Evolutionary conservation across 768 basidiomycete species (phyloP).

Genomic region (Krasilnikovozyma curviuscula): DNA sequence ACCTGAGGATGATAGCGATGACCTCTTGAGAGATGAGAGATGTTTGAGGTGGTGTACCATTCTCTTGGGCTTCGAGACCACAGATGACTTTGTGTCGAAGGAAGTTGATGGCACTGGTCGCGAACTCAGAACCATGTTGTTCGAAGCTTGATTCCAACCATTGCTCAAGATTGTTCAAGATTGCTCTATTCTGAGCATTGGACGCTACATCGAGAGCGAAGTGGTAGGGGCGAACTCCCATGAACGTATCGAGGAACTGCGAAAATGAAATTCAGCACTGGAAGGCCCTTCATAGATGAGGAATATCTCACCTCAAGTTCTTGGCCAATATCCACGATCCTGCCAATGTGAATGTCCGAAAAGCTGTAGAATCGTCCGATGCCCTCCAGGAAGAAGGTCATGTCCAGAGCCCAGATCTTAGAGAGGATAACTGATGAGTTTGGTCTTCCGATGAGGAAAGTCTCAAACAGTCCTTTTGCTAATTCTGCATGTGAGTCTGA

Average conservation of each 20-base stretch:
- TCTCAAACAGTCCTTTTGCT: conserved; percentile 58
- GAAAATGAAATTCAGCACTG: neutral
- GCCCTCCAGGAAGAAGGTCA: conserved; percentile 62
- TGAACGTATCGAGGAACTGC: conserved; percentile 75
- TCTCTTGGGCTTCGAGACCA: conserved; percentile 49
- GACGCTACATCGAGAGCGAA: conserved; percentile 89
- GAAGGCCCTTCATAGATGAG: neutral
- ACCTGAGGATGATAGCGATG: conserved; percentile 77
- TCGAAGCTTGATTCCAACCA: conserved; percentile 82
- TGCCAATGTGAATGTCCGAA: conserved; percentile 76
- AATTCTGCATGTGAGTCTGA: conserved; percentile 74
- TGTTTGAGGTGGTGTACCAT: conserved; percentile 47
- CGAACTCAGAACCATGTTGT: conserved; percentile 63
- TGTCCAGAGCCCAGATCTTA: conserved; percentile 82
- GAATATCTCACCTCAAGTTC: conserved; percentile 56
- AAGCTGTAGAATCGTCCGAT: conserved; percentile 85
- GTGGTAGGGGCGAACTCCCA: conserved; percentile 70
- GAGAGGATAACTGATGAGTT: conserved; percentile 95
- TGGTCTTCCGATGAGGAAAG: conserved; percentile 82
- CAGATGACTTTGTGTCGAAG: conserved; percentile 81
- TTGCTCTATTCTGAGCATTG: conserved; percentile 76
- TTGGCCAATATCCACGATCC: conserved; percentile 85
- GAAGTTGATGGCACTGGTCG: conserved; percentile 71
- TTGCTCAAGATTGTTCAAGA: conserved; percentile 86
- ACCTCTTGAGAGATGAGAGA: conserved; percentile 74